These are phyloP conservation scores for Geotrichum cucujoidarum DNA, from an alignment of 1,139 yeast genomes.

Conservation along the genomic window DNA sequence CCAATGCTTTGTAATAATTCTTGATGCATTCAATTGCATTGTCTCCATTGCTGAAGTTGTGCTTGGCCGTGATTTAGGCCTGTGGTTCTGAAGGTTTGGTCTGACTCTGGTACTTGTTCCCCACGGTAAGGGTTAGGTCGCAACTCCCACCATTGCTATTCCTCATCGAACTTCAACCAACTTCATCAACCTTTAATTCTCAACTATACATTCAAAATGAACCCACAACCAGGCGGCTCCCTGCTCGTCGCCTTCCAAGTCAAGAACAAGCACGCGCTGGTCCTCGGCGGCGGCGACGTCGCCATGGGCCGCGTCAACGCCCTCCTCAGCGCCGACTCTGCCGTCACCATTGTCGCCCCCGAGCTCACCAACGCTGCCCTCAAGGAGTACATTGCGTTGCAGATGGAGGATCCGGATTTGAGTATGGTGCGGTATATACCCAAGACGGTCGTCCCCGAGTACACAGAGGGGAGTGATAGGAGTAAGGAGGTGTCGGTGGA, in stretches of 20 bases:
- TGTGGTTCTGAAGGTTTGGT: no score
- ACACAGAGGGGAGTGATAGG: slow-evolving; percentile 16
- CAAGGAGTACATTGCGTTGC: slow-evolving; percentile 35
- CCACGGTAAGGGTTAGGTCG: no score
- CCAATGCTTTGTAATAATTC: no score
- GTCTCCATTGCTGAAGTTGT: no score
- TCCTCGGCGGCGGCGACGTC: slow-evolving; percentile 80
- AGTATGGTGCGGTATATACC: slow-evolving; percentile 43
- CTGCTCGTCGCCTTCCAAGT: slow-evolving; percentile 72
- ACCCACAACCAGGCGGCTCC: slow-evolving; percentile 43
- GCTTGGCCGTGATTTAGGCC: no score
- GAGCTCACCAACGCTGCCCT: slow-evolving; percentile 46
- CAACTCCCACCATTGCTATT: no score
- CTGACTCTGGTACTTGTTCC: no score
- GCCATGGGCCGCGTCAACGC: slow-evolving; percentile 68
- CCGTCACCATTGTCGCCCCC: slow-evolving; percentile 63
- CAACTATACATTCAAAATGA: no score
- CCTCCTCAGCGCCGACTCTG: slow-evolving; percentile 63
- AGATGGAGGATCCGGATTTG: slow-evolving; percentile 36
- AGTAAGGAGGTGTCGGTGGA: slow-evolving; percentile 10
- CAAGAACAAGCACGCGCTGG: slow-evolving; percentile 57
- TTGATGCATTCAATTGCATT: no score
- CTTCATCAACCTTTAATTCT: no score
- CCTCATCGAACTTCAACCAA: no score
- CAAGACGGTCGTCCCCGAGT: slow-evolving; percentile 45